These are phyloP conservation scores for Apocynum venetum DNA, from an alignment of 257 asterid genomes.

Conservation along the genomic window DNA sequence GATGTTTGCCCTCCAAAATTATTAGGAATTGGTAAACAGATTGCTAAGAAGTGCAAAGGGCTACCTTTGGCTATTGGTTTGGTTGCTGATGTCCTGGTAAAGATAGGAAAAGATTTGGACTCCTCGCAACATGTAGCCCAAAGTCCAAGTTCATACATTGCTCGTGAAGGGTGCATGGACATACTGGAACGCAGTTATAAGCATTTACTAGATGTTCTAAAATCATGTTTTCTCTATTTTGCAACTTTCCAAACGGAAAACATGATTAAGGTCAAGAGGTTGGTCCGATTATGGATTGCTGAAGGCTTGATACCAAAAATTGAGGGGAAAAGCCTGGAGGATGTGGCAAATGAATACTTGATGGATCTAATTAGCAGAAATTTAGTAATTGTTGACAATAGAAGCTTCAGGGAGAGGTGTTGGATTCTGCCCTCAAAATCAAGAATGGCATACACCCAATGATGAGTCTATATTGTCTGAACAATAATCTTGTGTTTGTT, in stretches of 20 bases:
- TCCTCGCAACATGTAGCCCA: background rate
- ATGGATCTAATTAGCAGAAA: background rate
- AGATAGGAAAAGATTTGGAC: background rate
- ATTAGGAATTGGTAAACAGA: background rate
- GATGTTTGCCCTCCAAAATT: background rate
- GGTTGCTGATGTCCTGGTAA: background rate
- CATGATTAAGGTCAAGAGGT: background rate
- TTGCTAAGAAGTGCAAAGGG: background rate
- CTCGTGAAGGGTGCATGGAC: background rate
- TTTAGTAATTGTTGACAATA: background rate
- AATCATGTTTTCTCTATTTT: constrained; percentile 14
- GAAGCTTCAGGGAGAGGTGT: background rate
- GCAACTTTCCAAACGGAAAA: background rate
- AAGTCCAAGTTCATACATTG: background rate
- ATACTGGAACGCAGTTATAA: constrained; percentile 3
- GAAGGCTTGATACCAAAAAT: constrained; percentile 4
- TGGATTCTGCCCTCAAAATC: no score
- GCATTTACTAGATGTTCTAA: constrained; percentile 7
- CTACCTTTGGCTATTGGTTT: background rate
- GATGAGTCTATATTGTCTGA: no score
- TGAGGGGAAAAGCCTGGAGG: background rate
- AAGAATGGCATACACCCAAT: no score
- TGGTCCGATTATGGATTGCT: constrained; percentile 11
- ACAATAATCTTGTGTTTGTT: no score
- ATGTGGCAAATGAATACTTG: constrained; percentile 10